phyloP scores from a whole-genome alignment of 257 asterid species.

The Coffea canephora region DNA sequence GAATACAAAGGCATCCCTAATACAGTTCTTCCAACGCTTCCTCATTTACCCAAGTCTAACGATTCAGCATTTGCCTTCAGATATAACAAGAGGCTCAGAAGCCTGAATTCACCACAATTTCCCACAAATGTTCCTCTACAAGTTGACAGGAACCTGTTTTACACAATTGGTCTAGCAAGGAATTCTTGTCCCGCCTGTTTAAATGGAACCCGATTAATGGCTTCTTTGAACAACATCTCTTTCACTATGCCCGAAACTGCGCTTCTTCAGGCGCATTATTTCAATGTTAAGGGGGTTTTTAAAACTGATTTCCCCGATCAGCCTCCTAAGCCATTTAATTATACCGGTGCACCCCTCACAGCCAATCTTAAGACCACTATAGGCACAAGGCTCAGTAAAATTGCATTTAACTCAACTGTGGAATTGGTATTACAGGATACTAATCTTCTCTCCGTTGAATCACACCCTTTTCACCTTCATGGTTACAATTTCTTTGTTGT shows the following conservation, averaged over 20 bases:
- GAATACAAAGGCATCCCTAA: constrained; percentile 47
- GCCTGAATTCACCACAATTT: constrained; percentile 37
- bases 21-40: constrained; percentile 32
- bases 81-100: constrained; percentile 38
- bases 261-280: constrained; percentile 39
- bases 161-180: constrained; percentile 47
- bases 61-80: constrained; percentile 39
- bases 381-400: constrained; percentile 11
- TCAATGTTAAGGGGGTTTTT: constrained; percentile 22
- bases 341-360: constrained; percentile 64
- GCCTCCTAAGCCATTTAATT: constrained; percentile 33
- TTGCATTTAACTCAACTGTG: constrained; percentile 23
- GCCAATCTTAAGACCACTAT: constrained; percentile 17
- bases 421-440: constrained; percentile 26
- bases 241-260: constrained; percentile 26
- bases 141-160: constrained; percentile 46
- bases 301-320: constrained; percentile 33
- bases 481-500: constrained; percentile 26
- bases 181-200: constrained; percentile 47
- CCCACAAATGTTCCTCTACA: constrained; percentile 57
- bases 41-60: constrained; percentile 39
- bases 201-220: constrained; percentile 35
- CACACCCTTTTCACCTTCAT: constrained; percentile 29
- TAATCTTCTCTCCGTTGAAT: constrained; percentile 17
- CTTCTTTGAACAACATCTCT: constrained; percentile 39